phyloP scores from a whole-genome alignment of 1,284 basidiomycete genomes.

The Trichosporon inkin region DNA sequence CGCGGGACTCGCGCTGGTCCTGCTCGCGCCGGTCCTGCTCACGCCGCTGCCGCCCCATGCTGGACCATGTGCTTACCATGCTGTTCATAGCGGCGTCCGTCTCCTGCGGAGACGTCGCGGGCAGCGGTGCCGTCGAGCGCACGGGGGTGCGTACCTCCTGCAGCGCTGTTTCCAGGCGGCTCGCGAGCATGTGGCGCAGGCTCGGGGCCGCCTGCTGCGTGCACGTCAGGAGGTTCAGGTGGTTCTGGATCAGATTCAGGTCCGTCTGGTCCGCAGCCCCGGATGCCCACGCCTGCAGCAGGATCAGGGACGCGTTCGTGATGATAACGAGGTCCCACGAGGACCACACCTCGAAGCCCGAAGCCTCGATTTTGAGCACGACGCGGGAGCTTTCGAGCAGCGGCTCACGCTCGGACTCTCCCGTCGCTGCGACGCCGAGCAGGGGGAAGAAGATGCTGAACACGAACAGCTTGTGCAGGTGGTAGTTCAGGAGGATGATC shows the following conservation, averaged over 20 bases:
- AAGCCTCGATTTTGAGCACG: conserved; percentile 23
- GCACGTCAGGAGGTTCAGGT: conserved; percentile 22
- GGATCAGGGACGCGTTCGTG: conserved; percentile 23
- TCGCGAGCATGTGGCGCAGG: conserved; percentile 23
- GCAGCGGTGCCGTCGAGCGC: background rate
- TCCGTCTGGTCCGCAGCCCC: conserved; percentile 19
- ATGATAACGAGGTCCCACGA: conserved; percentile 28
- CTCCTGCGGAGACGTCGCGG: background rate
- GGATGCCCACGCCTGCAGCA: conserved; percentile 21
- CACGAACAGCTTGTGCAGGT: conserved; percentile 29
- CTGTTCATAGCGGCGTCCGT: background rate
- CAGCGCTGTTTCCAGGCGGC: conserved; percentile 21
- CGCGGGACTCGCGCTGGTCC: background rate
- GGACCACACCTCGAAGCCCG: conserved; percentile 27
- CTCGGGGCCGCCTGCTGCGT: conserved; percentile 24
- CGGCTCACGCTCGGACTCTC: conserved; percentile 15
- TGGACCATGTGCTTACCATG: conserved; percentile 8
- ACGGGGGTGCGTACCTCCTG: conserved; percentile 23
- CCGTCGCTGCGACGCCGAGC: conserved; percentile 16
- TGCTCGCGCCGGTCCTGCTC: background rate
- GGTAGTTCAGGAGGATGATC: conserved; percentile 27
- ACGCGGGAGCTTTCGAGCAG: conserved; percentile 22
- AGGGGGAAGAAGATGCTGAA: conserved; percentile 25
- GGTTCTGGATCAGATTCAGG: conserved; percentile 25
- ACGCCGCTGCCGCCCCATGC: background rate